A percentile compares a stretch with the other conserved stretches of the same genome.
Conservation (phyloP, 1,284 basidiomycete genomes). For the Testicularia cyperi region DNA sequence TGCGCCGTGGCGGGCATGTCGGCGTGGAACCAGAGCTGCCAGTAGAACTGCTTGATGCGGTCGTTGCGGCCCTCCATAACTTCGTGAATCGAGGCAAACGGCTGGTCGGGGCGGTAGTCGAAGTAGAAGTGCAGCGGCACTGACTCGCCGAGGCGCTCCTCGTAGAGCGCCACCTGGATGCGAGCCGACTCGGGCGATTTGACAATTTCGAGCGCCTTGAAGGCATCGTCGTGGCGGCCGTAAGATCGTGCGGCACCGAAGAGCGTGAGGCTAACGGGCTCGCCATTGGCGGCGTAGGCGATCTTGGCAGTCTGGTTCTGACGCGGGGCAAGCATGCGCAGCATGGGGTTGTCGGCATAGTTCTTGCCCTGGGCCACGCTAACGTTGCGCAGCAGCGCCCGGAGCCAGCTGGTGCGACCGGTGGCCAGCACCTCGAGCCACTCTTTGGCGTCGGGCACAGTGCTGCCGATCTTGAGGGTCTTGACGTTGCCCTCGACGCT, state of each 20-base stretch:
- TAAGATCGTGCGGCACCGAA: slow-evolving; percentile 81
- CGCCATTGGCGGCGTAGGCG: slow-evolving; percentile 62
- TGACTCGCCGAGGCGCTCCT: slow-evolving; percentile 75
- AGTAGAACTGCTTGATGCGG: slow-evolving; percentile 72
- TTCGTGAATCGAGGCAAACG: slow-evolving; percentile 92
- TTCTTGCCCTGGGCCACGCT: slow-evolving; percentile 65
- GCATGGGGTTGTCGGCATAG: slow-evolving; percentile 86
- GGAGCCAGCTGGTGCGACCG: slow-evolving; percentile 77
- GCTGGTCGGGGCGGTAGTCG: slow-evolving; percentile 82
- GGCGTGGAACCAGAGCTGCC: slow-evolving; percentile 55
- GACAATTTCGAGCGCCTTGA: slow-evolving; percentile 75
- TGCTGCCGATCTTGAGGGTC: slow-evolving; percentile 33
- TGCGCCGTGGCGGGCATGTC: slow-evolving; percentile 44
- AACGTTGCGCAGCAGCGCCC: slow-evolving; percentile 77
- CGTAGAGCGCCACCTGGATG: slow-evolving; percentile 78
- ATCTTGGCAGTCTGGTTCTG: slow-evolving; percentile 75
- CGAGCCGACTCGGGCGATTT: slow-evolving; percentile 44
- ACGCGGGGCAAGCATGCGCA: slow-evolving; percentile 82
- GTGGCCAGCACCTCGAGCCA: slow-evolving; percentile 89
- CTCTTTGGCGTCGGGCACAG: slow-evolving; percentile 60
- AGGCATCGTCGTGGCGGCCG: slow-evolving; percentile 72
- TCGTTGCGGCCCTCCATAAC: slow-evolving; percentile 79
- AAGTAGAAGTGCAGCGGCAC: slow-evolving; percentile 83
- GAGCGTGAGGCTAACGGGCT: slow-evolving; percentile 65
- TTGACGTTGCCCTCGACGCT: slow-evolving; percentile 65